These are phyloP conservation scores for Lasiodiplodia sp. DNA, from an alignment of 2,329 filamentous ascomycete genomes.

Conservation along the genomic window DNA sequence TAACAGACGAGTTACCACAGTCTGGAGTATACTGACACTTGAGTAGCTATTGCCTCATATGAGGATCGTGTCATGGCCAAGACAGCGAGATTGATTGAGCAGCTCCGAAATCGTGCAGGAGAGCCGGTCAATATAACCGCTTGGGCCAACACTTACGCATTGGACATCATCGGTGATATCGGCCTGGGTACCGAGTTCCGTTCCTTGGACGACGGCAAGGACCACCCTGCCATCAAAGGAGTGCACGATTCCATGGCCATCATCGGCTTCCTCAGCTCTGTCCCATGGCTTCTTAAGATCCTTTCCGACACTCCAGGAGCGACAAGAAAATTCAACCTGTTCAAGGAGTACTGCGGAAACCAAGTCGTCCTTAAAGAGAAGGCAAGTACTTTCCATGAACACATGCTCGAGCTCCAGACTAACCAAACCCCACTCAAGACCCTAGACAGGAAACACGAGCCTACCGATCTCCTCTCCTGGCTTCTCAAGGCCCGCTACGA, in stretches of 20 bases:
- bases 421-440: neutral
- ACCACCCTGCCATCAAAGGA: conserved; percentile 43
- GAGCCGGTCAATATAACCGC: conserved; percentile 39
- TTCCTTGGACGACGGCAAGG: conserved; percentile 41
- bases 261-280: conserved; percentile 42
- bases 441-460: conserved; percentile 36
- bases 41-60: conserved; percentile 38
- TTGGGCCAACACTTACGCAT: conserved; percentile 51
- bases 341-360: conserved; percentile 40
- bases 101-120: conserved; percentile 36
- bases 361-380: conserved; percentile 43
- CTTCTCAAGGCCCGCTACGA: conserved; percentile 49
- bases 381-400: conserved; percentile 32
- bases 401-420: neutral
- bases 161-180: conserved; percentile 59
- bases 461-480: conserved; percentile 51
- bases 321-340: conserved; percentile 37
- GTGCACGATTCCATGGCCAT: conserved; percentile 47
- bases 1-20: neutral
- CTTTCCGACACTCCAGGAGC: conserved; percentile 42
- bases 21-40: neutral
- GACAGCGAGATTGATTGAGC: conserved; percentile 37
- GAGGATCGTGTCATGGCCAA: conserved; percentile 44
- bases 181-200: conserved; percentile 51
- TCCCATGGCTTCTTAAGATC: conserved; percentile 49